phyloP scores from a whole-genome alignment of 306 rosid genomes.

The Quercus robur region DNA sequence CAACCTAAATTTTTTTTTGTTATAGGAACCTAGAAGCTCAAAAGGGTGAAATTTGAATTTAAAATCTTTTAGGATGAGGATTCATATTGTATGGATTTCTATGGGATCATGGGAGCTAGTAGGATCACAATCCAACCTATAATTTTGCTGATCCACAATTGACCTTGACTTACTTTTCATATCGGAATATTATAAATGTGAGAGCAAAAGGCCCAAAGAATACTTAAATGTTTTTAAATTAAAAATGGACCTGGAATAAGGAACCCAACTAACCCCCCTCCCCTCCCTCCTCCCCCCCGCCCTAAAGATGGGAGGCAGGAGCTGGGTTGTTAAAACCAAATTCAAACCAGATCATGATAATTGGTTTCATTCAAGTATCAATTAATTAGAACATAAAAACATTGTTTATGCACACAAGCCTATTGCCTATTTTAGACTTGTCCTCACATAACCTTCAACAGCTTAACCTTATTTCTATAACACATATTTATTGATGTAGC shows the following conservation, averaged over 20 bases:
- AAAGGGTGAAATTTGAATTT: not conserved
- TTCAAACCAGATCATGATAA: not conserved
- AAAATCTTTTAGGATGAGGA: not conserved
- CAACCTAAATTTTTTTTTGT: not conserved
- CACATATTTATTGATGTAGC: slow-evolving; percentile 1
- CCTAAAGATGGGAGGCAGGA: not conserved
- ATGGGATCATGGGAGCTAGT: not conserved
- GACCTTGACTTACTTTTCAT: not conserved
- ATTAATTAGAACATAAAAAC: not conserved
- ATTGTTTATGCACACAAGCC: not conserved
- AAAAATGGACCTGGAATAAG: not conserved
- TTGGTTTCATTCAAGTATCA: not conserved
- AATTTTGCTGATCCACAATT: not conserved
- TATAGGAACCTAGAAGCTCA: not conserved
- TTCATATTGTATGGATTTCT: not conserved
- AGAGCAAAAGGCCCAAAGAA: not conserved
- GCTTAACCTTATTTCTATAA: not conserved
- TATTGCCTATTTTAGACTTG: not conserved
- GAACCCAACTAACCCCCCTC: not conserved
- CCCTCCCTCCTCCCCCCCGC: no score
- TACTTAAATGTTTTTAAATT: not conserved
- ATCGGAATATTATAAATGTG: not conserved
- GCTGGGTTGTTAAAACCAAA: not conserved
- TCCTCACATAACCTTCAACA: not conserved
- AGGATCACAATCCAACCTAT: not conserved